Base-by-base conservation (phyloP, 208 protist species). In the Tritrichomonas musculus region DNA sequence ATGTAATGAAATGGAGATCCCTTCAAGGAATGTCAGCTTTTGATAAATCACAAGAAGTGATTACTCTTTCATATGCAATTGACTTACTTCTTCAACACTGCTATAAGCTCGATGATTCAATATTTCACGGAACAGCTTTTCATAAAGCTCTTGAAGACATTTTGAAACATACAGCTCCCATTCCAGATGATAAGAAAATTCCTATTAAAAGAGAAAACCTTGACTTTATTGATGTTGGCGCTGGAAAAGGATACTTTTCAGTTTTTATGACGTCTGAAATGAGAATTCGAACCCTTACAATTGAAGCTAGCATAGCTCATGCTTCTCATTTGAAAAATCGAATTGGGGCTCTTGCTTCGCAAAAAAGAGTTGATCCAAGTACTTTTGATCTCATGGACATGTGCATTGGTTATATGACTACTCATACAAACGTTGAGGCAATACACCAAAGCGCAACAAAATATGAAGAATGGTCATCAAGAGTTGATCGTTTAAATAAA, bases 171-270 rank as follows among this genome's bases (percentile, higher is more conserved):
- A n/a, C 44, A 36, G 1, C 2, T 20, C 13, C 20, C 33, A 5
- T 39, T 39, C 5, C 64, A 17, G 47, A 88, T 44, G n/a, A n/a
- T n/a, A n/a, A n/a, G n/a, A 88, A 88, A 57, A 44, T 39, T 17
- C 3, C 25, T 39, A n/a, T 88, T 33, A 53, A 57, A 17, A 41
- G 77, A 27, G 41, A 53, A 88, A 88, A 88, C 57, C 9, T 88
- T 4, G 1, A 20, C 5, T 60, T 88, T 36, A 57, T 88, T 57
- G 77, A 88, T 39, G 77, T 88, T 88, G 77, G 77, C 47, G 77
- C 77, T 27, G 77, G 77, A 88, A 88, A 88, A 88, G 77, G 77
- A 20, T 88, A 88, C 39, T 60, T 88, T 55, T 88, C 77, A 14
- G 39, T 88, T 39, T 88, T 88, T 39, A 47, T 49, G 25, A 27